Base-by-base conservation (phyloP, 2,329 filamentous ascomycete species). In the Leptographium lundbergii region DNA sequence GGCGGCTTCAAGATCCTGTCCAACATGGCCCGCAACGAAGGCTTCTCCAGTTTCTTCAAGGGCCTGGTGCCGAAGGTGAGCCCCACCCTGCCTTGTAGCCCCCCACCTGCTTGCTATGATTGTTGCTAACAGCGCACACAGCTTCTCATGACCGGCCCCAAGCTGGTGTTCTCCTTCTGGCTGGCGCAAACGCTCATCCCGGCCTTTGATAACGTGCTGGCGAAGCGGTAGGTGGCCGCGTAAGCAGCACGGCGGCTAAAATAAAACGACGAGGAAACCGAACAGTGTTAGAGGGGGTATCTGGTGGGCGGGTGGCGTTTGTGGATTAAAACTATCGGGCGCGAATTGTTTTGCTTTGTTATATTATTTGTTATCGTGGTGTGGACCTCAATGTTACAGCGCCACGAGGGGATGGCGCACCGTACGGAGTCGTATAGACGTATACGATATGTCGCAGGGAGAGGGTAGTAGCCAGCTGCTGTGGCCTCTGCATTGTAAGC, bases 161-260 rank as follows among this genome's bases (percentile, higher is more conserved):
- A 99, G 82, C 82, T 99, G 62, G 94, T 97, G 63, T 99, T 99
- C 80, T 96, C 91, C 62, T 99, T 99, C 85, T 99, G 94, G 94
- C 84, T 99, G 70, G 94, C 94, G 60, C 94, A 99, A 80, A 97
- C 94, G 34, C 79, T 99, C 68, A 99, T 99, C 70, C 94, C 94
- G 57, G 87, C 91, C 47, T 97, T 97, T 73, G 89, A 84, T 66
- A 70, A 56, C 11, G 58, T 61, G 17, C 56, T 63, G 32, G 25
- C 39, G 42, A 65, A 65, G 62, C 61, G 60, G 59, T 65, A 56
- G 22, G 24, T 4, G 34, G 32, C 24, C 51, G 51, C 32, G 32
- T 34, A 25, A 27, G 36, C 25, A 7, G 17, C 36, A 51, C 39
- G 5, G 42, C 32, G 24, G n/a, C 10, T 51, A 17, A 48, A 52